Evolutionary conservation across 257 asterid species (phyloP), one percentile per base, ranked within the genome.

Genomic region (Solanum virginianum): DNA sequence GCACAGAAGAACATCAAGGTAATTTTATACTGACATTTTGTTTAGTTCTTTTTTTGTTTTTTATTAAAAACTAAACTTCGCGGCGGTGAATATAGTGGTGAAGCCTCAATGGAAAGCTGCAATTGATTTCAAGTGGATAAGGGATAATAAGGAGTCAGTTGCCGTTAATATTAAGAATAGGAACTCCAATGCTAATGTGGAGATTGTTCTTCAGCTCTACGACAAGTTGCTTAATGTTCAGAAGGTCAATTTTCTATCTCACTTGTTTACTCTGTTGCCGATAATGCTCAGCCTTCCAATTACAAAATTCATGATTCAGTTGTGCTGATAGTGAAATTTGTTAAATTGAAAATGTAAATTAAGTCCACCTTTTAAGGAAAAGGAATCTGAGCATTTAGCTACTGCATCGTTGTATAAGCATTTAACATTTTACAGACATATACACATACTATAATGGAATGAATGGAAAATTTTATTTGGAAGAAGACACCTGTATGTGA

Each of bases 31-130:
- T 11, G 0, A 55, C 72, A 6, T 13, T 29, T 7, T n/a, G 41
- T 63, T 62, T 57, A 17, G 71, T 1, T 70, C 32, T 47, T 22
- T 80, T 60, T 16, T 4, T 22, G 56, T 24, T 84, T 70, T 39
- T 24, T 62, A 36, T 36, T 18, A 53, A 18, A 36, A 45, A 26
- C 36, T 85, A 84, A 84, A 72, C 4, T 54, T 45, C 68, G 89
- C 54, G 89, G 84, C 65, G 81, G 24, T 89, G 84, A 82, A 86
- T 95, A 96, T 13, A 86, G 88, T 63, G 88, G 92, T 92, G 94
- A 90, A 89, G 84, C 92, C 91, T 74, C 98, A 94, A 77, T 96
- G 98, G 98, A 96, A 90, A 90, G 99, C 98, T 2, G 91, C 98
- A 13, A 91, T 97, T 72, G 99, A 95, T 88, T 97, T 93, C 87